phyloP scores from a whole-genome alignment of 108 stramenopile genomes.

The Craspedostauros australis region DNA sequence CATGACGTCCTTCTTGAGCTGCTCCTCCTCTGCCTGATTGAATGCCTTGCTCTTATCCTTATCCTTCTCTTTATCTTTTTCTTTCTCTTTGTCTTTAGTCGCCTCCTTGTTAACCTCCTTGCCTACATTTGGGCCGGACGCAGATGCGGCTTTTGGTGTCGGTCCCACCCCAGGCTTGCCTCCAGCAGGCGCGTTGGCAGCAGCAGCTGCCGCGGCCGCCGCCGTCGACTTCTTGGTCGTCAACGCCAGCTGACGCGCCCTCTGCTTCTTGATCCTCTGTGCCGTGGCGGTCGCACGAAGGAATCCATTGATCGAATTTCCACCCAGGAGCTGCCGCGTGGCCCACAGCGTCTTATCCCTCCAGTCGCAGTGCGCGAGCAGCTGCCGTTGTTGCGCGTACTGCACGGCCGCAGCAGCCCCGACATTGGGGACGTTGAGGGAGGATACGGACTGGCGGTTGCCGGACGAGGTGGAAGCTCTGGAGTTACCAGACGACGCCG shows the following conservation, averaged over 20 bases:
- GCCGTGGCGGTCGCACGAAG: constrained; percentile 54
- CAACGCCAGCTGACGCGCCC: constrained; percentile 44
- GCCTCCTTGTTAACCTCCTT: too few relatives aligned
- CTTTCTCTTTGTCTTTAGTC: not conserved
- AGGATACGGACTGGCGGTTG: too few relatives aligned
- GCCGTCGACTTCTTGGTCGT: constrained; percentile 24
- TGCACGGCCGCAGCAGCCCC: too few relatives aligned
- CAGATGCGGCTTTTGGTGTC: constrained; percentile 17
- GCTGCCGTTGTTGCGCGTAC: constrained; percentile 22
- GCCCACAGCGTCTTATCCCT: constrained; percentile 50
- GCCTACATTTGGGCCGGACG: constrained; percentile 1
- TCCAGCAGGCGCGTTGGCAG: not conserved
- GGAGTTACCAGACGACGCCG: too few relatives aligned
- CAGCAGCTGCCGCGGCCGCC: constrained; percentile 6
- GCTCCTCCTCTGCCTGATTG: constrained; percentile 24
- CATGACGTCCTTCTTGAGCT: constrained; percentile 45
- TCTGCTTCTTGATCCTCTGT: constrained; percentile 68
- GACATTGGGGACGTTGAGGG: too few relatives aligned
- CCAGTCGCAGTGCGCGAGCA: constrained; percentile 37
- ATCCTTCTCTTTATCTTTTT: too few relatives aligned
- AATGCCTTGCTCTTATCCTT: too few relatives aligned
- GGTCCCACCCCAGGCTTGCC: constrained; percentile 19
- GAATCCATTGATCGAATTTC: constrained; percentile 68
- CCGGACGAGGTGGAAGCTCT: too few relatives aligned
- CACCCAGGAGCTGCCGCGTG: constrained; percentile 54